A percentile compares a stretch with the other conserved stretches of the same genome.
phyloP scores from a whole-genome alignment of 2,329 filamentous ascomycete genomes.

The Pseudogymnoascus sp. region DNA sequence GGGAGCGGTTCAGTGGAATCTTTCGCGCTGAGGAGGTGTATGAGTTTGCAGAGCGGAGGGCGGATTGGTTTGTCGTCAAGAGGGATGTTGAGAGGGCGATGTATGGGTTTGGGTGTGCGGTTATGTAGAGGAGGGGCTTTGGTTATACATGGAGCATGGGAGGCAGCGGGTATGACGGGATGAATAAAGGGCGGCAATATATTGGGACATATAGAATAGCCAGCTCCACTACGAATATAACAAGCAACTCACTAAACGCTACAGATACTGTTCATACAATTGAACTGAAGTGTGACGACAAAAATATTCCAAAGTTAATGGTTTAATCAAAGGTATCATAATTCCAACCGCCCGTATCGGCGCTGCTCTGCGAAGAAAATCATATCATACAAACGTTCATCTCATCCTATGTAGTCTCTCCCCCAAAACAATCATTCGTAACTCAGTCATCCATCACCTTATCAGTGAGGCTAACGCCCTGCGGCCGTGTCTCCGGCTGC shows the following conservation, averaged over 20 bases:
- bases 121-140: constrained; percentile 57
- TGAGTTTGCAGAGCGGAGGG: constrained; percentile 87
- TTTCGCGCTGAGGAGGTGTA: constrained; percentile 96
- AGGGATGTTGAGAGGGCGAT: constrained; percentile 88
- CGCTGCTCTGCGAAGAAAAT: not conserved
- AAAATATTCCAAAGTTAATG: not conserved
- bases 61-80: constrained; percentile 91
- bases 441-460: constrained; percentile 68
- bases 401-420: not conserved
- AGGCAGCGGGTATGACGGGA: not conserved
- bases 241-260: not conserved
- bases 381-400: constrained; percentile 8
- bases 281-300: not conserved
- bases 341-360: not conserved
- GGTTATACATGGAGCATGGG: not conserved
- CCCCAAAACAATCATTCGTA: not conserved
- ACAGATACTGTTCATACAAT: not conserved
- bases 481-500: constrained; percentile 32
- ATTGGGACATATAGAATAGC: not conserved
- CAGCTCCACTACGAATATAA: not conserved
- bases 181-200: not conserved
- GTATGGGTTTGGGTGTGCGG: constrained; percentile 82
- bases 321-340: constrained; percentile 9
- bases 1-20: constrained; percentile 80
- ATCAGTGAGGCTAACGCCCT: constrained; percentile 62